Evolutionary conservation across 441 rosid genomes (phyloP).

Genomic region (Omphalea diandra): DNA sequence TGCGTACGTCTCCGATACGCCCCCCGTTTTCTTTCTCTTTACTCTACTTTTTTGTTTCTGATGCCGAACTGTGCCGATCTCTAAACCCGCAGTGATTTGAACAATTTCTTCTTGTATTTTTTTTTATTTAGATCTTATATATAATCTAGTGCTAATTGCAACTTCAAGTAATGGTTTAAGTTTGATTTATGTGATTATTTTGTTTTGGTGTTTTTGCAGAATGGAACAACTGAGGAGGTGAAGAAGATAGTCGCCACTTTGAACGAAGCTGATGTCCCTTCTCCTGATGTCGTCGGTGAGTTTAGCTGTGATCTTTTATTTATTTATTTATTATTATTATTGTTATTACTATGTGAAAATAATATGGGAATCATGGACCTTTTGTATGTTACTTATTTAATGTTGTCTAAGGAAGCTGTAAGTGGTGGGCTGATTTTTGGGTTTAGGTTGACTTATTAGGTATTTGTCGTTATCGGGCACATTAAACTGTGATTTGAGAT

Average conservation of each 20-base stretch:
- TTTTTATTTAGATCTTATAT: conserved; percentile 14
- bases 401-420: no score
- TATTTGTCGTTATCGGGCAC: not conserved
- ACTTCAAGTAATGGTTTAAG: not conserved
- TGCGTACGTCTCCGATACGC: conserved; percentile 47
- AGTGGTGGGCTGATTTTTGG: no score
- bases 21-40: no score
- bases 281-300: conserved; percentile 61
- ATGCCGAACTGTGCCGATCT: not conserved
- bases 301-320: no score
- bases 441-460: not conserved
- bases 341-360: no score
- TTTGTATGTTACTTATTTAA: no score
- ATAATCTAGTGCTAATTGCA: not conserved
- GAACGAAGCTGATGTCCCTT: conserved; percentile 69
- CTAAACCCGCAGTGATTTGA: not conserved
- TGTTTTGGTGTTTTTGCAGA: conserved; percentile 37
- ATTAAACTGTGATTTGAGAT: no score
- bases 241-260: conserved; percentile 59
- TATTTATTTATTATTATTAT: no score
- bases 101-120: not conserved
- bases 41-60: not conserved
- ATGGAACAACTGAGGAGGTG: conserved; percentile 67
- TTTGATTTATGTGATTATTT: not conserved
- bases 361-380: no score